Evolutionary conservation across 2,329 filamentous ascomycete species (phyloP).

Genomic region (Paraconiothyrium sp.): DNA sequence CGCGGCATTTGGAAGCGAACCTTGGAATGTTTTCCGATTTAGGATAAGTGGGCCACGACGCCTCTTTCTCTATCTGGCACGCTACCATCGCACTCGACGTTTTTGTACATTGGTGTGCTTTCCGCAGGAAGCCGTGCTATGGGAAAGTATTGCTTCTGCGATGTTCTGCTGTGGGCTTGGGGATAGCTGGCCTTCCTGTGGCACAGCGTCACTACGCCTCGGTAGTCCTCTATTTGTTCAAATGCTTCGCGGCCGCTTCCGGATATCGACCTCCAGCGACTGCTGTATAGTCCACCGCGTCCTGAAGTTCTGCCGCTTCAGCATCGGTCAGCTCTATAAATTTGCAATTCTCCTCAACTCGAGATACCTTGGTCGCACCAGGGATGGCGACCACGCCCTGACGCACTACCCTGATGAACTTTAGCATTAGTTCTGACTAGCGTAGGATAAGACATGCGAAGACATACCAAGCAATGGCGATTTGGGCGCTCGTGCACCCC

Average conservation of each 20-base stretch:
- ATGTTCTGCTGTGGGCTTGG: too few relatives aligned
- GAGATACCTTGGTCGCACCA: constrained; percentile 63
- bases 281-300: background rate
- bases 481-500: constrained; percentile 64
- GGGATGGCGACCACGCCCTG: constrained; percentile 71
- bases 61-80: constrained; percentile 3
- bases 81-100: background rate
- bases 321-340: constrained; percentile 56
- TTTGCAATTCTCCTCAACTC: constrained; percentile 68
- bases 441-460: background rate
- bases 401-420: constrained; percentile 44
- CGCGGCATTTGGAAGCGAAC: background rate
- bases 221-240: background rate
- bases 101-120: too few relatives aligned
- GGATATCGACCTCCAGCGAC: background rate
- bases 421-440: background rate
- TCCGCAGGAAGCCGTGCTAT: too few relatives aligned
- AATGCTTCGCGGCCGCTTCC: background rate
- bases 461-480: constrained; percentile 68
- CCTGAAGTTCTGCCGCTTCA: constrained; percentile 57
- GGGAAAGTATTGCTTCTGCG: too few relatives aligned
- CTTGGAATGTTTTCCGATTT: background rate
- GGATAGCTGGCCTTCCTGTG: background rate
- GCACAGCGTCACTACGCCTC: background rate
- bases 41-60: constrained; percentile 1